phyloP scores from a whole-genome alignment of 2,329 filamentous ascomycete genomes.

The Penicillium sp. region DNA sequence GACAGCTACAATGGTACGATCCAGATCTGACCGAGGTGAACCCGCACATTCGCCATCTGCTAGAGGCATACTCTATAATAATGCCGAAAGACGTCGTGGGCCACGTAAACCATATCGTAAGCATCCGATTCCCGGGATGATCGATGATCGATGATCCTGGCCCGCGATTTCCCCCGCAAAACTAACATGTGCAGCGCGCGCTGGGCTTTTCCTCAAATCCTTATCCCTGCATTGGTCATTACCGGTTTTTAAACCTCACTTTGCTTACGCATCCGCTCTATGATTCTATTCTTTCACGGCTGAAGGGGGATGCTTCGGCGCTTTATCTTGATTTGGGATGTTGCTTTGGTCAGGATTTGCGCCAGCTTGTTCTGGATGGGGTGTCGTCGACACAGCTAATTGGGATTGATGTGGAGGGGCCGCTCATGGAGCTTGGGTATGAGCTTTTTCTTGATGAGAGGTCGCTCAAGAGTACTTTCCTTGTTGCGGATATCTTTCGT shows the following conservation, averaged over 20 bases:
- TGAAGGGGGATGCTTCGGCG: slow-evolving; percentile 15
- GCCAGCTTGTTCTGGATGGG: slow-evolving; percentile 39
- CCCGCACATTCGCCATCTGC: slow-evolving; percentile 7
- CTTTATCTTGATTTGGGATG: slow-evolving; percentile 42
- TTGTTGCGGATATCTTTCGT: slow-evolving; percentile 29
- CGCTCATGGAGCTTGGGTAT: slow-evolving; percentile 40
- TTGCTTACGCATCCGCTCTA: slow-evolving; percentile 32
- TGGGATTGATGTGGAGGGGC: slow-evolving; percentile 33
- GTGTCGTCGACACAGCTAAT: slow-evolving; percentile 26
- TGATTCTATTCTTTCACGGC: slow-evolving; percentile 19
- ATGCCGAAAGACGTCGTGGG: background rate
- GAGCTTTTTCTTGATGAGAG: slow-evolving; percentile 39
- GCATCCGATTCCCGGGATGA: background rate
- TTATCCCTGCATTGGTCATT: slow-evolving; percentile 44
- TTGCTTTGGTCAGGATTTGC: slow-evolving; percentile 43
- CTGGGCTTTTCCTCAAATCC: slow-evolving; percentile 25
- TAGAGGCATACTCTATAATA: slow-evolving; percentile 8
- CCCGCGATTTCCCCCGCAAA: no score
- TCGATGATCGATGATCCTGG: no score
- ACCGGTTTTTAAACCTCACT: slow-evolving; percentile 41
- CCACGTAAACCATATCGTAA: background rate
- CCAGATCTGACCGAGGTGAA: slow-evolving; percentile 10
- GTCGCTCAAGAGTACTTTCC: slow-evolving; percentile 32
- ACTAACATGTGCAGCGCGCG: slow-evolving; percentile 13
- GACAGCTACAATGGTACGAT: slow-evolving; percentile 9